Evolutionary conservation across 2,329 filamentous ascomycete genomes (phyloP).

Genomic region (Scedosporium apiospermum): DNA sequence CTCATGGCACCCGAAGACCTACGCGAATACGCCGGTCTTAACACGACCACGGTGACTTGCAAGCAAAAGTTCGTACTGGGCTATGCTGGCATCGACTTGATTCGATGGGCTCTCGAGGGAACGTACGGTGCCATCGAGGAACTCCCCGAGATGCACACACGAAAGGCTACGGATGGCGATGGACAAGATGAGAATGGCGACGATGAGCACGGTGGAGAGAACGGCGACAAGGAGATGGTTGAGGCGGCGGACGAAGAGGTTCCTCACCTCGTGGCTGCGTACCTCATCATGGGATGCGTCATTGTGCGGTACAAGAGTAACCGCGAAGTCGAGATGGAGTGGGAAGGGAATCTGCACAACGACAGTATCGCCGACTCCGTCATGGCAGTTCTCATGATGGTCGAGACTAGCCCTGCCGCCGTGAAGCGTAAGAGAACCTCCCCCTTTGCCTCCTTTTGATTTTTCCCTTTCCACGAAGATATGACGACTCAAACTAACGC

Average conservation of each 20-base stretch:
- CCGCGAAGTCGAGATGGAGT: constrained; percentile 82
- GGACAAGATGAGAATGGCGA: constrained; percentile 12
- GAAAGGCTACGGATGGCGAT: neutral
- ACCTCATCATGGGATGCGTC: constrained; percentile 83
- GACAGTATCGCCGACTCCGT: constrained; percentile 97
- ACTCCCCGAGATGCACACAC: constrained; percentile 43
- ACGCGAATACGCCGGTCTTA: constrained; percentile 91
- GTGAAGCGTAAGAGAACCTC: constrained; percentile 61
- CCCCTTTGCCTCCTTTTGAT: constrained; percentile 11
- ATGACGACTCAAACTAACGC: neutral
- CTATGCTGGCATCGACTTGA: constrained; percentile 81
- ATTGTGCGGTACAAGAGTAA: constrained; percentile 66
- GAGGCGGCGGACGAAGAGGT: constrained; percentile 60
- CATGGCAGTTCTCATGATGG: constrained; percentile 82
- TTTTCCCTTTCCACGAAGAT: neutral
- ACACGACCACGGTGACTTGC: constrained; percentile 88
- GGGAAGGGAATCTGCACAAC: constrained; percentile 97
- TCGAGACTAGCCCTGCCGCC: constrained; percentile 88
- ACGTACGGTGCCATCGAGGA: constrained; percentile 84
- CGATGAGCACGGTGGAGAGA: constrained; percentile 20
- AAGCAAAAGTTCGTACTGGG: constrained; percentile 82
- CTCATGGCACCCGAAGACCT: constrained; percentile 96
- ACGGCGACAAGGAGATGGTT: constrained; percentile 18
- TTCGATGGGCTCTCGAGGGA: constrained; percentile 87
- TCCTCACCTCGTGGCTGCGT: constrained; percentile 42